Evolutionary conservation across 345 rosid species (phyloP), one percentile per base, ranked within the genome.

Genomic region (Acer saccharum): DNA sequence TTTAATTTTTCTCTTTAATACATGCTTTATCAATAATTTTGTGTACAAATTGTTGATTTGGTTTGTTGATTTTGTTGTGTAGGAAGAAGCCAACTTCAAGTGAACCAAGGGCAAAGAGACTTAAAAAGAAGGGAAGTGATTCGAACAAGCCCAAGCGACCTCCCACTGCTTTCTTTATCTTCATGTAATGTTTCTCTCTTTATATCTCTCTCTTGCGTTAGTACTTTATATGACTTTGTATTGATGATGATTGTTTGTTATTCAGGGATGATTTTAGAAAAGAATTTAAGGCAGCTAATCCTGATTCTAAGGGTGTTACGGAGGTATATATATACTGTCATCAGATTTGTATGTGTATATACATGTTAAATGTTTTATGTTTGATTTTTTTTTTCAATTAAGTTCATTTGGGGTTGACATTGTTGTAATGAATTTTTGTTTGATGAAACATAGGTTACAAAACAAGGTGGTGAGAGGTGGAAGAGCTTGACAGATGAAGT

Each of bases 401-500:
- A 18, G 0, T 52, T 18, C 3, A 21, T 9, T 52, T 44, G 32
- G 29, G 52, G 14, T 35, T 65, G 14, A 57, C 25, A 63, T 32
- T 20, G 3, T 43, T 29, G 18, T 74, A 55, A 20, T 76, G 27
- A 32, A 57, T 52, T 1, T 80, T n/a, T 43, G 18, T 46, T 20
- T 63, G 25, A 60, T 79, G 27, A 5, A n/a, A 72, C 67, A 8
- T 75, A 95, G 97, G 92, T 86, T 85, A 90, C 97, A 6, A 95
- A 88, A 78, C 89, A 87, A 35, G 97, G 91, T 63, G 99, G 97
- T 78, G 98, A 88, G 81, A 90, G 86, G 80, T 90, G 98, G 98
- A 89, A 83, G 81, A 88, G 92, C 21, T 69, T 95, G 92, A 79
- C 90, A 2, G 95, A 93, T 65, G 98, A 92, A 65, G 97, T 91